Percentiles rank a stretch among this genome's conserved stretches.
Conservation (phyloP, 2,329 filamentous ascomycete genomes). For the Aspergillus sp. region DNA sequence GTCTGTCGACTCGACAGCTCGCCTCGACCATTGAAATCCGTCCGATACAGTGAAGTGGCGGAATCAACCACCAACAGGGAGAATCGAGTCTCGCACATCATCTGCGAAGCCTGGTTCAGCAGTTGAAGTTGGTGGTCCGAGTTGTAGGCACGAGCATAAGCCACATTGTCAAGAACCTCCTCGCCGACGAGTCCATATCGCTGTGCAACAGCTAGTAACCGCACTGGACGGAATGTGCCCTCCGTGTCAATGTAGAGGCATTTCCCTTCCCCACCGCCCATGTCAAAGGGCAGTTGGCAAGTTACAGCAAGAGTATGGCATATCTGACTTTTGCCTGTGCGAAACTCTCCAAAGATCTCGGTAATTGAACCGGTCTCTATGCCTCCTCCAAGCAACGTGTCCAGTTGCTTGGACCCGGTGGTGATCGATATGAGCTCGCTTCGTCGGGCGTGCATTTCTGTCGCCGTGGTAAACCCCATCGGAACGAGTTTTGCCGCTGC, state of each 20-base stretch:
- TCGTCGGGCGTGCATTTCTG: conserved; percentile 96
- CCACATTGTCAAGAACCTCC: conserved; percentile 96
- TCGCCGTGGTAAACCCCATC: conserved; percentile 98
- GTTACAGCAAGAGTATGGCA: conserved; percentile 98
- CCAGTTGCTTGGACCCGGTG: conserved; percentile 94
- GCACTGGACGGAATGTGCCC: conserved; percentile 91
- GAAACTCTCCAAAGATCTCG: conserved; percentile 96
- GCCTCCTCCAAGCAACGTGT: conserved; percentile 89
- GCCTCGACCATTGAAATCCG: conserved; percentile 93
- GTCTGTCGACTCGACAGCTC: conserved; percentile 88
- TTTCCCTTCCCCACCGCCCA: conserved; percentile 97
- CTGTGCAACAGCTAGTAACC: conserved; percentile 86
- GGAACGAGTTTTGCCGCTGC: conserved; percentile 91
- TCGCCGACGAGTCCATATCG: conserved; percentile 93
- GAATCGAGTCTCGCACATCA: conserved; percentile 99
- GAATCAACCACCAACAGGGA: conserved; percentile 95
- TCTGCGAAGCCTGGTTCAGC: conserved; percentile 88
- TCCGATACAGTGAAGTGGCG: conserved; percentile 91
- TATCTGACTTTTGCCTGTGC: conserved; percentile 97
- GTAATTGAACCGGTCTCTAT: conserved; percentile 97
- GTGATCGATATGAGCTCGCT: conserved; percentile 98
- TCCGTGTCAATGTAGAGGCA: conserved; percentile 99
- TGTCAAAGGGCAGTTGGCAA: conserved; percentile 95
- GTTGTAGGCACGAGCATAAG: conserved; percentile 97
- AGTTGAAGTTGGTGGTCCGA: conserved; percentile 96